Evolutionary conservation across 768 basidiomycete species (phyloP).

Genomic region (Podaxis sp.): DNA sequence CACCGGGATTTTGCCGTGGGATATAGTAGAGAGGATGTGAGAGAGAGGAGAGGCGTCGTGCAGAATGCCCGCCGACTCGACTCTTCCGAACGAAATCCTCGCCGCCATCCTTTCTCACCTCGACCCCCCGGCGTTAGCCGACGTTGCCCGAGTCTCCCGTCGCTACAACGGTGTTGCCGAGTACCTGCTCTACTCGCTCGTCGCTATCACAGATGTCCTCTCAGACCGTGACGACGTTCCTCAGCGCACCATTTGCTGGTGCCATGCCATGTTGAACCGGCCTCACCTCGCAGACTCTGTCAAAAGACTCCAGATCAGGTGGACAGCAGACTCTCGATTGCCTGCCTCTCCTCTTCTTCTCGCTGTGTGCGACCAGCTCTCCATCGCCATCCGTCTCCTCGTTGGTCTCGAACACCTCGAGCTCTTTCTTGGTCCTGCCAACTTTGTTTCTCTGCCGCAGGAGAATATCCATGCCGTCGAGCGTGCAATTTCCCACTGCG

Average conservation of each 20-base stretch:
- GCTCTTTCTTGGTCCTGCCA: slow-evolving; percentile 47
- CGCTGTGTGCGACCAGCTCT: slow-evolving; percentile 38
- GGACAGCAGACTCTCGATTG: slow-evolving; percentile 42
- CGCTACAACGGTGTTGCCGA: slow-evolving; percentile 54
- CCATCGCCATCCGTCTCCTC: slow-evolving; percentile 33
- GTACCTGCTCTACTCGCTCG: slow-evolving; percentile 54
- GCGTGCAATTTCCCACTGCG: slow-evolving; percentile 35
- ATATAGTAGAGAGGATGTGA: slow-evolving; percentile 25
- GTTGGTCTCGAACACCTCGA: slow-evolving; percentile 52
- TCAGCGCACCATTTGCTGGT: slow-evolving; percentile 47
- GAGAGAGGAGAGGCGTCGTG: background rate
- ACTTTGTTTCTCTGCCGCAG: slow-evolving; percentile 24
- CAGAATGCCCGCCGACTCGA: slow-evolving; percentile 19
- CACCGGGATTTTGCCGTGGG: slow-evolving; percentile 35
- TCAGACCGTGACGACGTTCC: slow-evolving; percentile 39
- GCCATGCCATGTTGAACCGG: slow-evolving; percentile 45
- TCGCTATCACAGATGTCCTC: slow-evolving; percentile 47
- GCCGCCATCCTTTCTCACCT: slow-evolving; percentile 43
- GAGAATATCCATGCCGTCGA: slow-evolving; percentile 43
- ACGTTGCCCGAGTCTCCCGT: slow-evolving; percentile 43
- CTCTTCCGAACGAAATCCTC: slow-evolving; percentile 58
- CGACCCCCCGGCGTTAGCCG: slow-evolving; percentile 34
- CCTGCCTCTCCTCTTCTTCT: slow-evolving; percentile 30
- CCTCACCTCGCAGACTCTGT: slow-evolving; percentile 45
- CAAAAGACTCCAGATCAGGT: slow-evolving; percentile 49